phyloP scores from a whole-genome alignment of 2,329 filamentous ascomycete genomes.

The Aureobasidium sp. region DNA sequence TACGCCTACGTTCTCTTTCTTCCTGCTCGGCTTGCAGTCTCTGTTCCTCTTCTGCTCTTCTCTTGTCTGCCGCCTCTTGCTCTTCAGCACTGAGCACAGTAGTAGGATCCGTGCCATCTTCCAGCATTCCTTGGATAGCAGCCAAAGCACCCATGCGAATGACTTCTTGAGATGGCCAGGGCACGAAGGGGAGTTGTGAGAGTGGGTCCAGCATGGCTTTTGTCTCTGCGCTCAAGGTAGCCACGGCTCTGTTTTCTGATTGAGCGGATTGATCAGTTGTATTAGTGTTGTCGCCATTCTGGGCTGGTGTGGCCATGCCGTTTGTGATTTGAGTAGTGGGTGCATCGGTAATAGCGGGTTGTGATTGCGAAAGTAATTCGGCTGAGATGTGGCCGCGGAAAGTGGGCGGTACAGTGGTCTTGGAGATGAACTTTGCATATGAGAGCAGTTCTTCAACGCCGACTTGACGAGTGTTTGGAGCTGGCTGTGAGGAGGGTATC shows the following conservation, averaged over 20 bases:
- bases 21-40: conserved; percentile 27
- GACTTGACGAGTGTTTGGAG: conserved; percentile 43
- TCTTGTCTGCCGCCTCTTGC: conserved; percentile 29
- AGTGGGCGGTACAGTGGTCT: conserved; percentile 67
- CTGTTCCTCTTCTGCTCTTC: conserved; percentile 33
- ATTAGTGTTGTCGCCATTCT: background rate
- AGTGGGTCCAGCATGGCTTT: conserved; percentile 45
- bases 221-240: conserved; percentile 30
- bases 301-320: conserved; percentile 26
- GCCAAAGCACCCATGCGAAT: conserved; percentile 64
- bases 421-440: conserved; percentile 73
- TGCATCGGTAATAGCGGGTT: background rate
- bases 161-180: conserved; percentile 67
- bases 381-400: conserved; percentile 24
- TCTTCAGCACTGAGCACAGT: conserved; percentile 38
- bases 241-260: conserved; percentile 14
- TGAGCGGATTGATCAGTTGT: background rate
- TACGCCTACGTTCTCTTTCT: conserved; percentile 15
- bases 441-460: conserved; percentile 66
- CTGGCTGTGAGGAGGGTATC: conserved; percentile 36
- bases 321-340: conserved; percentile 24
- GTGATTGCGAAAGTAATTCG: background rate
- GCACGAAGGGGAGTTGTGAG: conserved; percentile 55
- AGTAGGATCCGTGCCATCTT: conserved; percentile 55
- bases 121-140: conserved; percentile 50